phyloP scores from a whole-genome alignment of 495 filamentous ascomycete species.

The Glutinoglossum americanum region DNA sequence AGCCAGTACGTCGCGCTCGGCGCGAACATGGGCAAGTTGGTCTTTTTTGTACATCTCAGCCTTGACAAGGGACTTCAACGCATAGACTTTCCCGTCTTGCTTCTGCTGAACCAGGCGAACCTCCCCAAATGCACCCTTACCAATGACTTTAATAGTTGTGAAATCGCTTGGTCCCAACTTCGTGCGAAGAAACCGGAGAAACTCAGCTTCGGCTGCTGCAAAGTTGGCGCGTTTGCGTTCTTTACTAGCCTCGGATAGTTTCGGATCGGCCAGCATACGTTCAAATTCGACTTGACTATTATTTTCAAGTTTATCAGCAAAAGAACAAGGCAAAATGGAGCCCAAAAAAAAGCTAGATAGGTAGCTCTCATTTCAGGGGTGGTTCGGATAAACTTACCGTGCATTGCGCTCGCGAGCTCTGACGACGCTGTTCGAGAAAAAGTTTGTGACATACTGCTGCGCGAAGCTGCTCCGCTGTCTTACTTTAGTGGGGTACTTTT shows the following conservation, averaged over 20 bases:
- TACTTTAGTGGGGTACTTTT: slow-evolving; percentile 46
- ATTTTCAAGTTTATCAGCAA: background rate
- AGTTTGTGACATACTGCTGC: slow-evolving; percentile 43
- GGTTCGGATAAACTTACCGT: slow-evolving; percentile 33
- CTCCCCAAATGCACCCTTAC: slow-evolving; percentile 97
- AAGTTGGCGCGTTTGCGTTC: slow-evolving; percentile 56
- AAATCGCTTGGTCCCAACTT: slow-evolving; percentile 85
- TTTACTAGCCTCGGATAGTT: slow-evolving; percentile 50
- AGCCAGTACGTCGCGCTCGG: slow-evolving; percentile 90
- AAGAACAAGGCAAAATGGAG: background rate
- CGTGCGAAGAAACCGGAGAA: slow-evolving; percentile 82
- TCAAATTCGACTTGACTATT: slow-evolving; percentile 1
- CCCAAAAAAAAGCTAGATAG: background rate
- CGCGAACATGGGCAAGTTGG: slow-evolving; percentile 93
- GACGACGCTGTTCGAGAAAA: slow-evolving; percentile 92
- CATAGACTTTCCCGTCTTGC: slow-evolving; percentile 91
- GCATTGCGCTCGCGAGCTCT: slow-evolving; percentile 77
- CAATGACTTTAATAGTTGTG: slow-evolving; percentile 87
- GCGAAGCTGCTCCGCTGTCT: slow-evolving; percentile 45
- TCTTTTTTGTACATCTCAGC: slow-evolving; percentile 99
- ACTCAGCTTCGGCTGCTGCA: slow-evolving; percentile 67
- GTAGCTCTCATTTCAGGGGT: background rate
- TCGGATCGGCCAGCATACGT: slow-evolving; percentile 26
- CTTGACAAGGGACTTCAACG: slow-evolving; percentile 95
- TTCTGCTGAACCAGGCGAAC: slow-evolving; percentile 92